Conservation (phyloP, 2,329 filamentous ascomycete genomes). For the Alternaria brassicae region DNA sequence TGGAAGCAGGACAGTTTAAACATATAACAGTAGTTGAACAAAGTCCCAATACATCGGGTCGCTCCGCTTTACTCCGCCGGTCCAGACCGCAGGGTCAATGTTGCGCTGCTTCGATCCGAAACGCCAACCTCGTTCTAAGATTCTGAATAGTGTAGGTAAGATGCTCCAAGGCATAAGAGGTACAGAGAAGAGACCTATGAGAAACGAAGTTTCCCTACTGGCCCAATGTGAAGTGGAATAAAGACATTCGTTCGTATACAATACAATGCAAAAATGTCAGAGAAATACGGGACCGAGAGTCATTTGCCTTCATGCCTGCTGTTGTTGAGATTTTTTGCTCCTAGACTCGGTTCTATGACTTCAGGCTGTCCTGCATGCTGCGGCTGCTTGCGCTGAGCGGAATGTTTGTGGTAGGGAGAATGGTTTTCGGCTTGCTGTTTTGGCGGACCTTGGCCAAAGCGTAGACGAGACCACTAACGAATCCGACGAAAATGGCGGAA, state of each 20-base stretch:
- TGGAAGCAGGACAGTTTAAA: background rate
- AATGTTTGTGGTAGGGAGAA: constrained; percentile 71
- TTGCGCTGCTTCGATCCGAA: constrained; percentile 11
- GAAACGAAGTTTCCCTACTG: constrained; percentile 22
- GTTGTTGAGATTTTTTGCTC: constrained; percentile 10
- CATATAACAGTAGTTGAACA: constrained; percentile 3
- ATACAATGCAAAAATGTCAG: constrained; percentile 21
- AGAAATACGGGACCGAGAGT: constrained; percentile 19
- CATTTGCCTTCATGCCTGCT: constrained; percentile 20
- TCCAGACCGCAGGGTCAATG: constrained; percentile 2
- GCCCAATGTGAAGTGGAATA: constrained; percentile 1
- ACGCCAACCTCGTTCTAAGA: constrained; percentile 34
- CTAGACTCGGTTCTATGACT: constrained; percentile 54
- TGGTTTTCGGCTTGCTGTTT: constrained; percentile 68
- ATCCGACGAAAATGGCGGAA: constrained; percentile 88
- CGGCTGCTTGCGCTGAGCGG: constrained; percentile 89
- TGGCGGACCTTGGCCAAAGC: constrained; percentile 86
- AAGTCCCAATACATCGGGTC: constrained; percentile 10
- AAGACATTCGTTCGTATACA: constrained; percentile 27
- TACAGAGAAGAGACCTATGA: constrained; percentile 29
- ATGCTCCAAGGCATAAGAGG: constrained; percentile 23
- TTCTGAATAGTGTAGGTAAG: constrained; percentile 25
- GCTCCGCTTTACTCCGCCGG: constrained; percentile 8
- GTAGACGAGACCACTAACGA: constrained; percentile 91
- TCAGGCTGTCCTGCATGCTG: constrained; percentile 86